Conservation (phyloP, 352 stramenopile species). For the Blastocystis sp. region DNA sequence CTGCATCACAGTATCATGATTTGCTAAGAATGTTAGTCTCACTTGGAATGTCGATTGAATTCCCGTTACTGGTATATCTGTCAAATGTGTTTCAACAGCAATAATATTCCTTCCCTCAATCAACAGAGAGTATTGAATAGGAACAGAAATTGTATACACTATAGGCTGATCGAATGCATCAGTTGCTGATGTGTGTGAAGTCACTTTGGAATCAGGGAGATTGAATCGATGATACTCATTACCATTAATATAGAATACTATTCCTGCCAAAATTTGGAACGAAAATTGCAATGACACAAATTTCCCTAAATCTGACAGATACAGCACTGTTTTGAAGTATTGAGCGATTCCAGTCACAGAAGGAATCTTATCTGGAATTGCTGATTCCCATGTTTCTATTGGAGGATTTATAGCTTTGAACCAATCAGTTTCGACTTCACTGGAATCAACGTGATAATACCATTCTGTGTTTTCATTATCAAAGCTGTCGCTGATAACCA, state of each 20-base stretch:
- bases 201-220: not conserved
- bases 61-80: not conserved
- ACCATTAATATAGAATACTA: slow-evolving; percentile 55
- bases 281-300: not conserved
- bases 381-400: not conserved
- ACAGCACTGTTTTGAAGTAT: slow-evolving; percentile 57
- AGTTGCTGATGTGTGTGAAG: not conserved
- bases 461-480: not conserved
- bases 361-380: not conserved
- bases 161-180: not conserved
- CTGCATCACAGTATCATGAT: not conserved
- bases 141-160: slow-evolving; percentile 7
- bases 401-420: slow-evolving; percentile 12
- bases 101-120: slow-evolving; percentile 35
- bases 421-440: not conserved
- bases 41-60: not conserved
- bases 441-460: not conserved
- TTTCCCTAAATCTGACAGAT: not conserved
- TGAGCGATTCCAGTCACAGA: slow-evolving; percentile 1
- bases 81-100: slow-evolving; percentile 12
- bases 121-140: slow-evolving; percentile 31
- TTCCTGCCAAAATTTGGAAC: not conserved
- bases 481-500: not conserved
- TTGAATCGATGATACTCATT: slow-evolving; percentile 45
- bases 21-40: not conserved